Evolutionary conservation across 352 stramenopile species (phyloP).

Genomic region (Phytophthora hybrid): DNA sequence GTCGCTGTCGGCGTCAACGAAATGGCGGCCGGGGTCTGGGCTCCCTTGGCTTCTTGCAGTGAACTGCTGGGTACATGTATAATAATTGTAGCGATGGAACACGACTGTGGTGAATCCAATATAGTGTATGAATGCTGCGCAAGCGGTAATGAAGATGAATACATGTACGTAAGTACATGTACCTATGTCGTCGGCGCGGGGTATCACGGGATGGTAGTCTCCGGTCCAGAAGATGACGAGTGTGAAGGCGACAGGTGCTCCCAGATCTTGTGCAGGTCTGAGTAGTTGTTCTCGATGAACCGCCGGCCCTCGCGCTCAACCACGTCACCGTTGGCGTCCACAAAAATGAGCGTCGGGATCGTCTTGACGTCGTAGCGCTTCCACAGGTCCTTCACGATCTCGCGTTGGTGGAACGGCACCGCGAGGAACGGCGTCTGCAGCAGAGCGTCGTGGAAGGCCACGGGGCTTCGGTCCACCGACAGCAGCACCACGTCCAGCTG

Average conservation of each 20-base stretch:
- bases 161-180: too few species aligned
- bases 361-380: slow-evolving; percentile 77
- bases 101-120: background rate
- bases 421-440: slow-evolving; percentile 70
- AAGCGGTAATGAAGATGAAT: background rate
- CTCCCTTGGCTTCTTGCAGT: too few species aligned
- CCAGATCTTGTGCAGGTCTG: slow-evolving; percentile 70
- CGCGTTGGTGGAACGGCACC: slow-evolving; percentile 59
- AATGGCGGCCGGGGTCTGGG: too few species aligned
- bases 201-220: slow-evolving; percentile 40
- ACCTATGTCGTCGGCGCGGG: background rate
- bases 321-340: slow-evolving; percentile 66
- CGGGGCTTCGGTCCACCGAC: slow-evolving; percentile 62
- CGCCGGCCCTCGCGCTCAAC: slow-evolving; percentile 70
- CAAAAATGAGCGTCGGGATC: slow-evolving; percentile 75
- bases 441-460: slow-evolving; percentile 65
- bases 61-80: too few species aligned
- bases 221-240: slow-evolving; percentile 13
- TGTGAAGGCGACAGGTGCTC: slow-evolving; percentile 47
- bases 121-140: too few species aligned
- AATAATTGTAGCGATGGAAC: too few species aligned
- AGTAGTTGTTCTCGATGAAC: slow-evolving; percentile 72
- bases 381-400: slow-evolving; percentile 65
- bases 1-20: too few species aligned
- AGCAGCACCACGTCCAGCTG: slow-evolving; percentile 71